Conservation (phyloP, 148 eudicot species). For the Chenopodium formosanum region DNA sequence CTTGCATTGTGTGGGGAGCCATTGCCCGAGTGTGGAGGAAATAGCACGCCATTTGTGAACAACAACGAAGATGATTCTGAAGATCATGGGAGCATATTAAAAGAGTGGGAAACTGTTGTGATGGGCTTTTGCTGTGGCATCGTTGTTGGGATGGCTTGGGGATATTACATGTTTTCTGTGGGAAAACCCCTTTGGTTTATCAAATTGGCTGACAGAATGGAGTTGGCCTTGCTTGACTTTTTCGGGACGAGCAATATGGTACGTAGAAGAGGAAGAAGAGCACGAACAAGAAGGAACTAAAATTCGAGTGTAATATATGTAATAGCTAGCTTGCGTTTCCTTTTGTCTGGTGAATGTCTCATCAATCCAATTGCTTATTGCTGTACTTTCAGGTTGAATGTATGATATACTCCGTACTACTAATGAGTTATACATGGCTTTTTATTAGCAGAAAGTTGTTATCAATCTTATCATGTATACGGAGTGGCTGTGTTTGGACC, state of each 20-base stretch:
- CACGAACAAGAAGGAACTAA: too few relatives aligned
- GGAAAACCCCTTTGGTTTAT: slow-evolving; percentile 18
- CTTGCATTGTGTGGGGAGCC: slow-evolving; percentile 30
- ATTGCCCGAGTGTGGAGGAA: slow-evolving; percentile 19
- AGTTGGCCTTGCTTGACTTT: background rate
- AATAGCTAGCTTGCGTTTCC: too few relatives aligned
- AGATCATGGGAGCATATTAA: slow-evolving; percentile 5
- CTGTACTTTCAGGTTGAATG: too few relatives aligned
- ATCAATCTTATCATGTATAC: too few relatives aligned
- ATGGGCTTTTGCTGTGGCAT: background rate
- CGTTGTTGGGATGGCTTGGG: slow-evolving; percentile 13
- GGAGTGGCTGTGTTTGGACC: too few relatives aligned
- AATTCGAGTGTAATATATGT: too few relatives aligned
- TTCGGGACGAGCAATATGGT: background rate
- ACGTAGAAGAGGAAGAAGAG: too few relatives aligned
- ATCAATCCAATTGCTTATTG: too few relatives aligned
- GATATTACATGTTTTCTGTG: slow-evolving; percentile 6
- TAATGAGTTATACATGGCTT: too few relatives aligned
- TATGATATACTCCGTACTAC: too few relatives aligned
- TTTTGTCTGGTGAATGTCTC: too few relatives aligned
- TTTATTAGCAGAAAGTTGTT: too few relatives aligned
- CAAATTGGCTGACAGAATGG: background rate
- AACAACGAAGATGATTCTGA: background rate
- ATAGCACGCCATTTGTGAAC: background rate
- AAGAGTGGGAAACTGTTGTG: background rate